Evolutionary conservation across 2,329 filamentous ascomycete genomes (phyloP).

Genomic region (Bimuria novae-zelandiae): DNA sequence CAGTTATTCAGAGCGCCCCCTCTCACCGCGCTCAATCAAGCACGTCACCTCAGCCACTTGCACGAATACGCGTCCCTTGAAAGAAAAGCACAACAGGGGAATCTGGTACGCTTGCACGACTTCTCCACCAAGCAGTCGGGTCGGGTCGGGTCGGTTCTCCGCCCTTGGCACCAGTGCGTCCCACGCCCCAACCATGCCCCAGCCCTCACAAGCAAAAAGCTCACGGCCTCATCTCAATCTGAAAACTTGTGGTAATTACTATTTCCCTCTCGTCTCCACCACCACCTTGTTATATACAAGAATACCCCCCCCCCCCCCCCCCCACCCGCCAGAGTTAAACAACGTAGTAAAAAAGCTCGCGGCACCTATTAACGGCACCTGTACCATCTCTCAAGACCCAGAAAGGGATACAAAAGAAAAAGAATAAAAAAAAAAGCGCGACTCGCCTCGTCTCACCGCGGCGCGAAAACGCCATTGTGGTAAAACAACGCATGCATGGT

Average conservation of each 20-base stretch:
- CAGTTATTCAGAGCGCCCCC: too few relatives aligned
- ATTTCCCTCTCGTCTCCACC: neutral
- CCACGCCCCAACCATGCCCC: too few relatives aligned
- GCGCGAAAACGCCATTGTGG: slow-evolving; percentile 2
- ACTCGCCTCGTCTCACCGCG: neutral
- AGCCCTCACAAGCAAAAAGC: neutral
- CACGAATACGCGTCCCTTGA: too few relatives aligned
- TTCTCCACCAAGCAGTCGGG: too few relatives aligned
- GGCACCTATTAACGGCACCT: slow-evolving; percentile 6
- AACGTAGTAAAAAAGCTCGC: neutral
- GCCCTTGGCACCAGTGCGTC: neutral
- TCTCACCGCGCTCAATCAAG: too few relatives aligned
- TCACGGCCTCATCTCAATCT: neutral
- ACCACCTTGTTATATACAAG: slow-evolving; percentile 7
- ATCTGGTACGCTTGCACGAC: too few relatives aligned
- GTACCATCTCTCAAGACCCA: neutral
- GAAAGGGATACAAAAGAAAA: neutral
- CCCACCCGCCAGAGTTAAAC: neutral
- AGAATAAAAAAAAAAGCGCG: neutral
- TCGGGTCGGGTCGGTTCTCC: slow-evolving; percentile 3
- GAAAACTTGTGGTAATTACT: slow-evolving; percentile 3
- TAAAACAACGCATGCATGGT: slow-evolving; percentile 8
- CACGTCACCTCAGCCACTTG: too few relatives aligned
- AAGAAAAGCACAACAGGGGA: too few relatives aligned
- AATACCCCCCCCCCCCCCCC: neutral